These are phyloP conservation scores for Lactifluus hygrophoroides DNA, from an alignment of 768 basidiomycete genomes.

Conservation along the genomic window DNA sequence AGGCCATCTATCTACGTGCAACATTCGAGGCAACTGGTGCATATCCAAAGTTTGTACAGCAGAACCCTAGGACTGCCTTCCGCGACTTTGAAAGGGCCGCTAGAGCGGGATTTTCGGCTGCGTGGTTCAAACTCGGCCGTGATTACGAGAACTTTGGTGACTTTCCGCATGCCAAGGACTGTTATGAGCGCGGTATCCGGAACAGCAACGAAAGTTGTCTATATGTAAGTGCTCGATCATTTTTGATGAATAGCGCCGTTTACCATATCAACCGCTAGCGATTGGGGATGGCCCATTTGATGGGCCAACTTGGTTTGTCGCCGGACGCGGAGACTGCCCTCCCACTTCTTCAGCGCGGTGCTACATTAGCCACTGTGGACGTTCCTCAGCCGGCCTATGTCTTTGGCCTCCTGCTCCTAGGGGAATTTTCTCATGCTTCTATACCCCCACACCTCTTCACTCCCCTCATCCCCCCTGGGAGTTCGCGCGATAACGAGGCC, in stretches of 20 bases:
- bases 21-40: constrained; percentile 65
- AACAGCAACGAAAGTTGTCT: constrained; percentile 68
- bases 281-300: constrained; percentile 85
- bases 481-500: constrained; percentile 49
- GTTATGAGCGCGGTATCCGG: constrained; percentile 77
- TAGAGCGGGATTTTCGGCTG: constrained; percentile 61
- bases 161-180: constrained; percentile 61
- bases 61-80: constrained; percentile 75
- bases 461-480: constrained; percentile 45
- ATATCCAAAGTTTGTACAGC: constrained; percentile 53
- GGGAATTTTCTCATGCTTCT: constrained; percentile 66
- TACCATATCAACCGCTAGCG: constrained; percentile 41
- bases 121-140: constrained; percentile 87
- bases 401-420: constrained; percentile 77
- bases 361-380: constrained; percentile 62
- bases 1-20: constrained; percentile 71
- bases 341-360: constrained; percentile 68
- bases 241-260: constrained; percentile 12
- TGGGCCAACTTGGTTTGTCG: constrained; percentile 73
- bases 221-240: constrained; percentile 39
- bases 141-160: constrained; percentile 91
- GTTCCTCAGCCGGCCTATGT: constrained; percentile 85
- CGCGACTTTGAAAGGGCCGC: constrained; percentile 84
- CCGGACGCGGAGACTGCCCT: constrained; percentile 49
- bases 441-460: constrained; percentile 44